Conservation (phyloP, 176 grass and related monocot species). For the Aechmea fasciata region DNA sequence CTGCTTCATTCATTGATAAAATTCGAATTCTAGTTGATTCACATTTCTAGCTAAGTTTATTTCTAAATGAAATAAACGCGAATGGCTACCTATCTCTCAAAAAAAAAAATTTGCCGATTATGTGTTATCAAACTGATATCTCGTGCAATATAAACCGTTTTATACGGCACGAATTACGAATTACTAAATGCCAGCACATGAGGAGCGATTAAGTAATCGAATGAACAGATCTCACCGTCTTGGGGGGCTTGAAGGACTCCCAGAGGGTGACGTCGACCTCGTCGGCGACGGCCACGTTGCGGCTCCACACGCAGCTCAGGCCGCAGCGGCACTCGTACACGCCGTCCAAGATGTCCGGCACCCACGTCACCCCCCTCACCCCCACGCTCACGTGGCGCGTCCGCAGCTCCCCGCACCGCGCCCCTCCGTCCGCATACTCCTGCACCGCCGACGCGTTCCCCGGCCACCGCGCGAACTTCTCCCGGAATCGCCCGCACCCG, state of each 20-base stretch:
- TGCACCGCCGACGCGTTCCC: conserved; percentile 29
- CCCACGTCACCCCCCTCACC: conserved; percentile 32
- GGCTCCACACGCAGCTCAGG: conserved; percentile 34
- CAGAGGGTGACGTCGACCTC: conserved; percentile 28
- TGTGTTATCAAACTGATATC: too few species aligned
- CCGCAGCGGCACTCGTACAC: conserved; percentile 35
- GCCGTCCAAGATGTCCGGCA: conserved; percentile 34
- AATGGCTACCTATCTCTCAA: too few species aligned
- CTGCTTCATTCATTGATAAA: too few species aligned
- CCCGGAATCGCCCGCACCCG: conserved; percentile 30
- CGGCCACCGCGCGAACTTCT: conserved; percentile 24
- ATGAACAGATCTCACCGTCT: conserved; percentile 17
- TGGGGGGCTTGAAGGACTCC: conserved; percentile 23
- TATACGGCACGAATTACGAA: too few species aligned
- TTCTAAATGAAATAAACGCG: too few species aligned
- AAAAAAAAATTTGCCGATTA: too few species aligned
- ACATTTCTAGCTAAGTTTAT: too few species aligned
- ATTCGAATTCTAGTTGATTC: too few species aligned
- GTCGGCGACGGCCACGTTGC: conserved; percentile 28
- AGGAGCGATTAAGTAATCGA: too few species aligned
- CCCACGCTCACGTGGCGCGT: conserved; percentile 26
- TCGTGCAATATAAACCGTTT: too few species aligned
- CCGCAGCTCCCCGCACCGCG: conserved; percentile 17
- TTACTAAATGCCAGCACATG: too few species aligned
- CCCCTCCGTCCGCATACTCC: not conserved